Base-by-base conservation (phyloP, 768 basidiomycete genomes). In the Phylloporus sp. region DNA sequence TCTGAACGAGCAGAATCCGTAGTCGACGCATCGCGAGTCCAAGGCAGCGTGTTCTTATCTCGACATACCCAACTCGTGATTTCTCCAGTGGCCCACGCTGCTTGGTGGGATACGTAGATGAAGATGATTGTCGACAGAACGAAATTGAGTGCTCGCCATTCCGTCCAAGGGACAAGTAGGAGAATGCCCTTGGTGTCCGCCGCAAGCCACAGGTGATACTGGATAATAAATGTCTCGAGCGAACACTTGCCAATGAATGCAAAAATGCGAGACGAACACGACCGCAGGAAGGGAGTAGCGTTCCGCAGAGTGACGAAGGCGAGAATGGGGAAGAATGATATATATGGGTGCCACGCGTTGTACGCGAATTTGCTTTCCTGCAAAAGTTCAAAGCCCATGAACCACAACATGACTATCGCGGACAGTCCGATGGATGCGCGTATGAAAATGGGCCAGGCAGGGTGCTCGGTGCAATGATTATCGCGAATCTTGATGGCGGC, bases 171-270 rank as follows among this genome's bases (percentile, higher is more conserved):
- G 35, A 94, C 69, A 40, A 93, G 76, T 38, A 91, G 66, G 20
- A 95, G 74, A 48, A 94, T 73, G 15, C 87, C 86, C 63, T 86
- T 86, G 26, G 84, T 89, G 57, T 92, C 89, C 4, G 76, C 86
- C 0, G 86, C 90, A 27, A 92, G 72, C 88, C 88, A 92, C 35
- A 89, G 69, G 57, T 90, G 90, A 63, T 83, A 94, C 61, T 95
- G 91, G 48, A 94, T 78, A 59, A 94, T 86, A 64, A 93, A 96
- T 0, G 90, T 86, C 67, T 96, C 92, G 44, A 95, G 75, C 5
- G 90, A 93, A 66, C 89, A 92, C 61, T 73, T 81, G 32, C 92
- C 92, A 42, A 94, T 74, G 68, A 88, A 90, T 21, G 80, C 80
- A 69, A 92, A 94, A 23, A 79, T 66, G 13, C 70, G 72, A 10